A percentile compares a stretch with the other conserved stretches of the same genome.
Conservation (phyloP, 1,284 basidiomycete genomes). For the Golubevia pallescens region DNA sequence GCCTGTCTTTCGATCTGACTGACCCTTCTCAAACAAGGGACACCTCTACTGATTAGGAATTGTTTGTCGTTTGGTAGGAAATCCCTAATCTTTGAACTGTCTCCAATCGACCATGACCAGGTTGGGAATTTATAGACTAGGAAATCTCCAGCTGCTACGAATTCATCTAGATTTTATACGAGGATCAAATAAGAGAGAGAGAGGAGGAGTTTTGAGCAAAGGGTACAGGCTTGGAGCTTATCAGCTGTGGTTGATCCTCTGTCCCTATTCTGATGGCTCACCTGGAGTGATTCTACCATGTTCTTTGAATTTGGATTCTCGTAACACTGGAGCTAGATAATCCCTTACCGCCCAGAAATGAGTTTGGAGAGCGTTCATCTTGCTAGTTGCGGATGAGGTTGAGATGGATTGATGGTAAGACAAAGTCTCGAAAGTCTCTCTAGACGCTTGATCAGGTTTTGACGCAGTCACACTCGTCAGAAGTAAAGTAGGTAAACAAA, state of each 20-base stretch:
- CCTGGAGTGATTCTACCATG: constrained; percentile 61
- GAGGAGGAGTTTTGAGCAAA: not conserved
- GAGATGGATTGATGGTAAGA: too few species aligned
- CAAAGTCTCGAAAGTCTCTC: too few species aligned
- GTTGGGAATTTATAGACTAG: constrained; percentile 57
- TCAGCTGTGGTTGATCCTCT: too few species aligned
- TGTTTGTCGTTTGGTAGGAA: constrained; percentile 94
- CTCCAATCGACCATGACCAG: constrained; percentile 66
- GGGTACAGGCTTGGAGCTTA: too few species aligned
- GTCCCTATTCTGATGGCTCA: constrained; percentile 15
- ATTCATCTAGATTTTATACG: constrained; percentile 43
- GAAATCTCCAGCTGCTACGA: constrained; percentile 60
- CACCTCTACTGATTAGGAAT: constrained; percentile 76
- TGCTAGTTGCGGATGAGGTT: too few species aligned
- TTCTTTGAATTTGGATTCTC: constrained; percentile 61
- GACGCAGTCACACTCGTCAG: too few species aligned
- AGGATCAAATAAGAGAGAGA: constrained; percentile 2
- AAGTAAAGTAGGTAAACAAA: too few species aligned
- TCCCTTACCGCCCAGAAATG: constrained; percentile 62
- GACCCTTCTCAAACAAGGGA: constrained; percentile 55
- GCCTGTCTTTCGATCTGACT: constrained; percentile 38
- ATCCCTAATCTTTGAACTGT: constrained; percentile 80
- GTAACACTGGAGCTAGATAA: constrained; percentile 55
- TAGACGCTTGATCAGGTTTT: too few species aligned
- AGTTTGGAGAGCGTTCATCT: constrained; percentile 16